Percentiles rank a stretch among this genome's conserved stretches.
phyloP scores from a whole-genome alignment of 2,329 filamentous ascomycete species.

The Cercospora sp. region DNA sequence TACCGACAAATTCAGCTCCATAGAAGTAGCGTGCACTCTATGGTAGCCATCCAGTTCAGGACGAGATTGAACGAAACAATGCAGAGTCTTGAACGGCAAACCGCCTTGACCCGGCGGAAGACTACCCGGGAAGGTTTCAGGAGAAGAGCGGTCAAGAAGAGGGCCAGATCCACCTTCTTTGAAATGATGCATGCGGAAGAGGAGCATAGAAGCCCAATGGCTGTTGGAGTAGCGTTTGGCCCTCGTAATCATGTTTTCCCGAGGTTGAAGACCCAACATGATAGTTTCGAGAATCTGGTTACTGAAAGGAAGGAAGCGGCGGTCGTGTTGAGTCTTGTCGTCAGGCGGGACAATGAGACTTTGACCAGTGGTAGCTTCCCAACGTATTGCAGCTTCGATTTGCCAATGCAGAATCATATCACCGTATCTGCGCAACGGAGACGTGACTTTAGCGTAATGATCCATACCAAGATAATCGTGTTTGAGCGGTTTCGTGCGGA shows the following conservation, averaged over 20 bases:
- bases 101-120: constrained; percentile 7
- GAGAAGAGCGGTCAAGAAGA: background rate
- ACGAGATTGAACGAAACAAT: constrained; percentile 1
- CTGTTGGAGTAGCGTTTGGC: constrained; percentile 40
- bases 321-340: constrained; percentile 26
- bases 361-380: constrained; percentile 52
- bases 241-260: constrained; percentile 47
- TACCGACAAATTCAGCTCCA: constrained; percentile 29
- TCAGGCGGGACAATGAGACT: constrained; percentile 41
- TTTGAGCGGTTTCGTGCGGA: constrained; percentile 50
- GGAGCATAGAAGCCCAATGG: constrained; percentile 56
- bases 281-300: constrained; percentile 50
- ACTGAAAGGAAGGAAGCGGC: constrained; percentile 53
- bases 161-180: constrained; percentile 3
- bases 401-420: constrained; percentile 66
- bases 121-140: background rate
- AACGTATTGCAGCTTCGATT: constrained; percentile 61
- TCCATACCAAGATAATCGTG: constrained; percentile 56
- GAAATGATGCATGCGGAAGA: constrained; percentile 60
- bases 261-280: constrained; percentile 49
- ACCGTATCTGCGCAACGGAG: constrained; percentile 60
- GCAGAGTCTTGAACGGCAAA: constrained; percentile 27
- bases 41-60: background rate
- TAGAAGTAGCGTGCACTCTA: constrained; percentile 1
- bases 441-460: constrained; percentile 60